phyloP scores from a whole-genome alignment of 2,329 filamentous ascomycete species.

The Pezicula neosporulosa region DNA sequence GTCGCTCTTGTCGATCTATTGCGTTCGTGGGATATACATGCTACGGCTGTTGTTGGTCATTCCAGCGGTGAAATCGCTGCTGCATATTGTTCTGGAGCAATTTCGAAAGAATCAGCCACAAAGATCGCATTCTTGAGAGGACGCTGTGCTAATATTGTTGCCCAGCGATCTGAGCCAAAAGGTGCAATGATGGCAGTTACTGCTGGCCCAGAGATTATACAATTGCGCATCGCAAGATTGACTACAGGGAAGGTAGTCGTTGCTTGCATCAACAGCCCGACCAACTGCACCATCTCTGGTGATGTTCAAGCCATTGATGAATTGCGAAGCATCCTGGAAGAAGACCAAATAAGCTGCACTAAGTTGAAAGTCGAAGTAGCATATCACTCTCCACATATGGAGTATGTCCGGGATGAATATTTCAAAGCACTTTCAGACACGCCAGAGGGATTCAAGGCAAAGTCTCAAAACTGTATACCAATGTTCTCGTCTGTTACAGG shows the following conservation, averaged over 20 bases:
- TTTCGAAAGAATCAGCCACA: too few relatives aligned
- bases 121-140: too few relatives aligned
- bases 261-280: slow-evolving; percentile 23
- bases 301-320: slow-evolving; percentile 7
- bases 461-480: background rate
- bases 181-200: slow-evolving; percentile 52
- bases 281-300: slow-evolving; percentile 18
- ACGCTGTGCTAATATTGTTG: too few relatives aligned
- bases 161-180: too few relatives aligned
- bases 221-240: slow-evolving; percentile 9
- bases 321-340: background rate
- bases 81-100: too few relatives aligned
- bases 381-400: slow-evolving; percentile 27
- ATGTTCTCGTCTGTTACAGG: background rate
- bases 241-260: slow-evolving; percentile 16
- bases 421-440: background rate
- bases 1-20: too few relatives aligned
- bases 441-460: background rate
- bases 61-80: too few relatives aligned
- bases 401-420: slow-evolving; percentile 18
- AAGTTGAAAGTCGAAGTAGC: slow-evolving; percentile 16
- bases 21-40: too few relatives aligned
- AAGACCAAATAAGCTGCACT: slow-evolving; percentile 6
- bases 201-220: slow-evolving; percentile 4
- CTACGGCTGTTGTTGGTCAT: too few relatives aligned